Evolutionary conservation across 352 stramenopile genomes (phyloP).

Genomic region (Phytophthora megakarya): DNA sequence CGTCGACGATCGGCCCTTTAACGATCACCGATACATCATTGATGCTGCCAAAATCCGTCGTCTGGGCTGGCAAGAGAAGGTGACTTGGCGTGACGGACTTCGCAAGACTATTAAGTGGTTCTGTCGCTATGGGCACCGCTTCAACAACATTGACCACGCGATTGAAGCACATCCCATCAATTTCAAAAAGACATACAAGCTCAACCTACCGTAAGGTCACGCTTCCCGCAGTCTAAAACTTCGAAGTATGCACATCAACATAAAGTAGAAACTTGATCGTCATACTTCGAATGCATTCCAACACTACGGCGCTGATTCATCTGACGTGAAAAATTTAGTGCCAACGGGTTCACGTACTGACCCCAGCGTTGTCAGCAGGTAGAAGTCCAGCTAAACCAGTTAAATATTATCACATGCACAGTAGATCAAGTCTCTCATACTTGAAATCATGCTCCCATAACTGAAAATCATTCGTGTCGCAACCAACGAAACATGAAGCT

Average conservation of each 20-base stretch:
- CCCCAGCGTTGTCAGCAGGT: no score
- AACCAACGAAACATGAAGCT: not conserved
- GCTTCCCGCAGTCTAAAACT: not conserved
- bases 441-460: no score
- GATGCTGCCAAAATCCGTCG: slow-evolving; percentile 90
- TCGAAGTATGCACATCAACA: not conserved
- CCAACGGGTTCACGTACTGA: slow-evolving; percentile 2
- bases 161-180: slow-evolving; percentile 79
- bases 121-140: slow-evolving; percentile 67
- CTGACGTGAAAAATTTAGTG: slow-evolving; percentile 3
- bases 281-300: not conserved
- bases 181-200: slow-evolving; percentile 75
- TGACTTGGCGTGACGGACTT: slow-evolving; percentile 94
- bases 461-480: not conserved
- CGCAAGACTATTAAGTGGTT: slow-evolving; percentile 92
- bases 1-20: slow-evolving; percentile 95
- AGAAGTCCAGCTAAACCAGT: slow-evolving; percentile 11
- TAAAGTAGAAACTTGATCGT: slow-evolving; percentile 24
- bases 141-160: slow-evolving; percentile 86
- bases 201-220: slow-evolving; percentile 28
- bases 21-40: slow-evolving; percentile 98
- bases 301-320: not conserved
- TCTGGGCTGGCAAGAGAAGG: slow-evolving; percentile 93
- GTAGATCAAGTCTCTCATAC: slow-evolving; percentile 6
- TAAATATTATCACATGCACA: slow-evolving; percentile 17